Evolutionary conservation across 148 eudicot genomes (phyloP), one percentile per base, ranked within the genome.

Genomic region (Persicaria tinctoria): DNA sequence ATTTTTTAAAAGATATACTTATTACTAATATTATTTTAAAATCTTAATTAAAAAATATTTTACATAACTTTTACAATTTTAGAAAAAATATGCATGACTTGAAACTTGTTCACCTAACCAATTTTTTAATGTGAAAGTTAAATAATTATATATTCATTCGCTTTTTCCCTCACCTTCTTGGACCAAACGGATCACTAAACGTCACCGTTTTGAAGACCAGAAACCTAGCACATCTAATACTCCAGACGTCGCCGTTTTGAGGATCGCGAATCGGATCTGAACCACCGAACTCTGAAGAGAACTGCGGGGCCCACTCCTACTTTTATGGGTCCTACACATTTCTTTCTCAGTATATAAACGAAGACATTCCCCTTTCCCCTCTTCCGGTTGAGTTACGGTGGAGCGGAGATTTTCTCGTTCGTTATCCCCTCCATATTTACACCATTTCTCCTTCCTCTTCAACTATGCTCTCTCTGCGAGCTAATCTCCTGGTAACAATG

Each of bases 401-500:
- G 8, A 2, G 46, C 47, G 48, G 18, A 66, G 44, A 66, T 66
- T 41, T 41, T 44, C 7, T 38, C 47, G 0, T 14, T 17, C 41
- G 5, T 66, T 17, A 14, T 32, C 68, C 32, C 68, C 23, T 32
- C 46, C 32, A 32, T 23, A 23, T 23, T 32, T 32, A 2, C 2
- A 32, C 46, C 45, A 62, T 62, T 62, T 16, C 44, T 62, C 68
- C 68, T 62, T 44, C 68, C 5, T 63, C 68, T 63, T 63, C 46
- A 55, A 45, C 18, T 44, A 66, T 66, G 70, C 5, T 66, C 8
- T 66, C 70, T 0, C 16, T 66, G 17, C 70, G 70, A 66, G 70
- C 70, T 41, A 66, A 66, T 66, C 70, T 66, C 47, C 48, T 66
- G 70, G 70, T 66, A 66, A 41, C 70, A 66, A 66, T 32, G 70